Base-by-base conservation (phyloP, 108 stramenopile species). In the Seminavis robusta region DNA sequence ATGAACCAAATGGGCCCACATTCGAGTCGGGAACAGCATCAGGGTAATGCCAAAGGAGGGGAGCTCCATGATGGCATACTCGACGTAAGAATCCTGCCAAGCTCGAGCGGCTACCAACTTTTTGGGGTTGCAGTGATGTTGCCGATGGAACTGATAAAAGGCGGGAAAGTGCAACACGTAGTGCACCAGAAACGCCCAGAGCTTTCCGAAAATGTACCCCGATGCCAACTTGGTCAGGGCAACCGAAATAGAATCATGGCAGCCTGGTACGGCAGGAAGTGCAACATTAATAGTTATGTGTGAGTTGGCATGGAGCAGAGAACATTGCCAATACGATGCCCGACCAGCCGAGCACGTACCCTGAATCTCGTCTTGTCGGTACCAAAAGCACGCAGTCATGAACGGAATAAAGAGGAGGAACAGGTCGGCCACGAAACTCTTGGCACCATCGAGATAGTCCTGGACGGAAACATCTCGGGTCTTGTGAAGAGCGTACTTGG, bases 31-130 rank as follows among this genome's bases (percentile, higher is more conserved):
- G 17, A 69, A 69, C 0, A 69, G 49, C 13, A 62, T 15, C 0
- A 69, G 20, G 5, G 43, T 31, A 51, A 69, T 44, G 6, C 44
- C 67, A 48, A 69, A 69, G 4, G 67, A 69, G 1, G 67, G 67
- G 2, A 69, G 28, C 28, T 69, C 67, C 67, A 69, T 69, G 17
- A 69, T 29, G 19, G 44, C 28, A 24, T 69, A 69, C 56, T 69
- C 67, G 9, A 46, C 54, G 21, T 49, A 63, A 11, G 33, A 36
- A 52, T 69, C 67, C 31, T 62, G 31, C 67, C 67, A 69, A 13
- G 67, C 67, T 11, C 36, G 29, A 19, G 41, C 56, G 9, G 67
- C 67, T 8, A 69, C 61, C 15, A 69, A 29, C 1, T 38, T 33
- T 21, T 54, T 53, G 15, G 67, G 52, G 24, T 54, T 54, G 21